A percentile compares a stretch with the other conserved stretches of the same genome.
phyloP scores from a whole-genome alignment of 2,329 filamentous ascomycete genomes.

The Colletotrichum sojae region DNA sequence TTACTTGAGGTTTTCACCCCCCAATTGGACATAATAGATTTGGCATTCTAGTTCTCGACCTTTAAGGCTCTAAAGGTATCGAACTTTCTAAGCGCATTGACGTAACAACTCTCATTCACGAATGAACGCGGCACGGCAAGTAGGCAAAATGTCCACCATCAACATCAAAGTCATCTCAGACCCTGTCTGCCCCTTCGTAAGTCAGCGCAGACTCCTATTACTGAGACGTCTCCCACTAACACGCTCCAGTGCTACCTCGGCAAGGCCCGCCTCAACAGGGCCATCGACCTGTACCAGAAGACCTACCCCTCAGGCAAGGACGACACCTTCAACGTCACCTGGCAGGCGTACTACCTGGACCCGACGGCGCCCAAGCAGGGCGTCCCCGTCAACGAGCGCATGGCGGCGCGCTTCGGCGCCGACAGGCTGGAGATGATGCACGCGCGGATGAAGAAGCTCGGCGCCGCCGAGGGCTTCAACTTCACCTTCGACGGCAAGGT shows the following conservation, averaged over 20 bases:
- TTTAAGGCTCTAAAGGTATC: no score
- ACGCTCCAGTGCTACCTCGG: slow-evolving; percentile 79
- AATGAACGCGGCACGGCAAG: slow-evolving; percentile 36
- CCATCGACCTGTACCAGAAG: slow-evolving; percentile 77
- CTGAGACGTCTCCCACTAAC: slow-evolving; percentile 45
- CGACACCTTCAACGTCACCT: slow-evolving; percentile 81
- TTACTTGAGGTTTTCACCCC: not conserved
- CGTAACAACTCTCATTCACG: not conserved
- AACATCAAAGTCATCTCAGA: slow-evolving; percentile 86
- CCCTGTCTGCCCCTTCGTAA: slow-evolving; percentile 78
- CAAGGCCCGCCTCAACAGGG: slow-evolving; percentile 80
- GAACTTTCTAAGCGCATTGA: not conserved
- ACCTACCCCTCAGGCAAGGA: slow-evolving; percentile 68
- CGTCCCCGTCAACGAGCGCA: slow-evolving; percentile 64
- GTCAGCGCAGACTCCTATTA: slow-evolving; percentile 35
- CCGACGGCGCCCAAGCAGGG: slow-evolving; percentile 68
- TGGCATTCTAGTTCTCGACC: not conserved
- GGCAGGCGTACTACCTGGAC: slow-evolving; percentile 87
- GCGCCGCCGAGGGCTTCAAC: slow-evolving; percentile 76
- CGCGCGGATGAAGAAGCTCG: slow-evolving; percentile 69
- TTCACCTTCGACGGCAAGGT: slow-evolving; percentile 80
- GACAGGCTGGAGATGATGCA: slow-evolving; percentile 71
- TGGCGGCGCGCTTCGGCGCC: slow-evolving; percentile 76
- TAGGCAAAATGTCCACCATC: slow-evolving; percentile 76
- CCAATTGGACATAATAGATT: not conserved